Evolutionary conservation across 345 rosid species (phyloP).

Genomic region (Populus euphratica): DNA sequence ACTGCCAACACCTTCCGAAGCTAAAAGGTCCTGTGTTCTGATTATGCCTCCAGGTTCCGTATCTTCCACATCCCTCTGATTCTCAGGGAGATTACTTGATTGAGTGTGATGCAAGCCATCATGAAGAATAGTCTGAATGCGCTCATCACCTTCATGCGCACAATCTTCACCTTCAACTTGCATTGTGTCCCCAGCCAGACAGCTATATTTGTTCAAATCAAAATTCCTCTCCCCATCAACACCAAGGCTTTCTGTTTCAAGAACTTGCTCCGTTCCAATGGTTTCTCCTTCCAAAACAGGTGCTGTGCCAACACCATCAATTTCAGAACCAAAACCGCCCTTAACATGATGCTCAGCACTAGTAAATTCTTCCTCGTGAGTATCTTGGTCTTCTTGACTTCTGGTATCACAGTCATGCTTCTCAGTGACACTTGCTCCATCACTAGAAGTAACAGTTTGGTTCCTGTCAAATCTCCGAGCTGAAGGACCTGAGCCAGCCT

Average conservation of each 20-base stretch:
- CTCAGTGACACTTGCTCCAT: constrained; percentile 73
- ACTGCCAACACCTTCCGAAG: constrained; percentile 86
- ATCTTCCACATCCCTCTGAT: constrained; percentile 45
- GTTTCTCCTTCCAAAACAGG: constrained; percentile 53
- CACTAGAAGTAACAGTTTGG: constrained; percentile 47
- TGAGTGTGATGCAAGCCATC: constrained; percentile 24
- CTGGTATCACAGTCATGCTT: constrained; percentile 75
- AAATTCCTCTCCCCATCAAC: constrained; percentile 34
- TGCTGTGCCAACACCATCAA: constrained; percentile 56
- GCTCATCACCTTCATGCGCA: constrained; percentile 43
- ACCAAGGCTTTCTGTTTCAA: constrained; percentile 73
- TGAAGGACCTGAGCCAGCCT: constrained; percentile 54
- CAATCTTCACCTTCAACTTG: constrained; percentile 71
- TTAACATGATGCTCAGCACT: constrained; percentile 44
- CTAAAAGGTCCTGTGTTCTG: constrained; percentile 72
- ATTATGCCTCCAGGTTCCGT: constrained; percentile 59
- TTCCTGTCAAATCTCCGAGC: constrained; percentile 37
- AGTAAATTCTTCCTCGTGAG: constrained; percentile 68
- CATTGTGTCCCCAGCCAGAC: constrained; percentile 68
- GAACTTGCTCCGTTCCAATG: constrained; percentile 70
- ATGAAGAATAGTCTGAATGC: constrained; percentile 17
- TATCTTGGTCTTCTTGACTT: constrained; percentile 69
- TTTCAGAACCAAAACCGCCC: constrained; percentile 82
- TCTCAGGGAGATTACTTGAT: constrained; percentile 34
- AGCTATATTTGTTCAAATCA: constrained; percentile 35